phyloP scores from a whole-genome alignment of 768 basidiomycete genomes.

The Trametes coccinea region DNA sequence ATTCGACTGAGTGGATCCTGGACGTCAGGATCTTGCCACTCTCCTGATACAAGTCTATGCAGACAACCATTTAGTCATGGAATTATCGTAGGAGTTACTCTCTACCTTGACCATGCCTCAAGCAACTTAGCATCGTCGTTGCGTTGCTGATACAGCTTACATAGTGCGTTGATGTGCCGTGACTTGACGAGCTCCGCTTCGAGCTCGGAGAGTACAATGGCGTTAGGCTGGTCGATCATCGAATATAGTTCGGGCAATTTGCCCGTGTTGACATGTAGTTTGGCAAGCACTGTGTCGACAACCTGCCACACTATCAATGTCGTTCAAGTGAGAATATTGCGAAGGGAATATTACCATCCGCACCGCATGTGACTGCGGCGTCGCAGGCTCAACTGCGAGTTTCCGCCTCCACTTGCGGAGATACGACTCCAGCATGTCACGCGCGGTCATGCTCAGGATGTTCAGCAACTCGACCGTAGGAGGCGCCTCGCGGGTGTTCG shows the following conservation, averaged over 20 bases:
- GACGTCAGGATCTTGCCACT: constrained; percentile 63
- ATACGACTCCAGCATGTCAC: constrained; percentile 73
- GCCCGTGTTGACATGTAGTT: constrained; percentile 63
- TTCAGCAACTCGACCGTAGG: constrained; percentile 68
- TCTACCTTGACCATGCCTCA: constrained; percentile 68
- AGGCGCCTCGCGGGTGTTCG: constrained; percentile 65
- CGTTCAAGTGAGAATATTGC: background rate
- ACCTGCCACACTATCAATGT: constrained; percentile 41
- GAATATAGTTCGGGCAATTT: constrained; percentile 62
- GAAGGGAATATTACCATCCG: constrained; percentile 19
- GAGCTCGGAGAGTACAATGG: constrained; percentile 59
- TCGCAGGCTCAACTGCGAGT: constrained; percentile 38
- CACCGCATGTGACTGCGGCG: constrained; percentile 17
- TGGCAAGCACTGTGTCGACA: constrained; percentile 81
- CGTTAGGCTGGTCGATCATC: constrained; percentile 54
- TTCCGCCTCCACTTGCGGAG: constrained; percentile 60
- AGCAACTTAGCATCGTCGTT: constrained; percentile 64
- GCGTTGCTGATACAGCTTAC: constrained; percentile 56
- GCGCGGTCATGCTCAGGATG: constrained; percentile 63
- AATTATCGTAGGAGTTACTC: constrained; percentile 13
- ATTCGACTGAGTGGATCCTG: constrained; percentile 63
- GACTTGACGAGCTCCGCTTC: constrained; percentile 53
- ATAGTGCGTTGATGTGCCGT: constrained; percentile 61
- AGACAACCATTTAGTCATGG: background rate
- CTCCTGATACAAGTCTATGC: constrained; percentile 62